Base-by-base conservation (phyloP, 192 early-diverging fungal genomes). In the Coemansia sp. region DNA sequence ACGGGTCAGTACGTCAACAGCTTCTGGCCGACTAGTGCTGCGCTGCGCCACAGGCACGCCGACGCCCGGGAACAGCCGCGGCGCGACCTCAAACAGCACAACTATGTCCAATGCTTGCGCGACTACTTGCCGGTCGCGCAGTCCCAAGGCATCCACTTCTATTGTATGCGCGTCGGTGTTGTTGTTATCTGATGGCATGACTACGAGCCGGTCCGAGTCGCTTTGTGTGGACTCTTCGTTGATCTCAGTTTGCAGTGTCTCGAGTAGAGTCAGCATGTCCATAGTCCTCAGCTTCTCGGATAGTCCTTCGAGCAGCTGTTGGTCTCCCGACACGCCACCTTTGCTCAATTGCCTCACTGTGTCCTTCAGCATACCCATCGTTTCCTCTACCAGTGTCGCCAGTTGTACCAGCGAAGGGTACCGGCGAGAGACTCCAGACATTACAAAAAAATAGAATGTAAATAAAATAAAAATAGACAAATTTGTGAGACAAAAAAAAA, bases 21-120 rank as follows among this genome's bases (percentile, higher is more conserved):
- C 73, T 6, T 77, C 60, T 15, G 25, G 25, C 15, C n/a, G 87
- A 90, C 36, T 83, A 71, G 3, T 88, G 3, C 56, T 58, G 25
- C 91, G 85, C 40, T 85, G 78, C 10, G 77, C 77, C 37, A 93
- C 15, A 1, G 62, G 62, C 24, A 93, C 77, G 1, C 92, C 93
- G 0, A 93, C 87, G 14, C 89, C 91, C 0, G 84, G 84, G 20
- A 87, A 63, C 24, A 92, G 72, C 32, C 82, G 85, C 1, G 93
- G 93, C 59, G 87, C 85, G 11, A 93, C 59, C 36, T 75, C 79
- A 35, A 82, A 82, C 11, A 76, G 19, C 17, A 82, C 10, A 14
- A 82, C 38, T 6, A 82, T 29, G 43, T 82, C 79, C 11, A 82
- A 10, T 9, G 70, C 73, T 43, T 82, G 73, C 3, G 66, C 57